Evolutionary conservation across 352 stramenopile species (phyloP).

Genomic region (Aphanomyces stellatus): DNA sequence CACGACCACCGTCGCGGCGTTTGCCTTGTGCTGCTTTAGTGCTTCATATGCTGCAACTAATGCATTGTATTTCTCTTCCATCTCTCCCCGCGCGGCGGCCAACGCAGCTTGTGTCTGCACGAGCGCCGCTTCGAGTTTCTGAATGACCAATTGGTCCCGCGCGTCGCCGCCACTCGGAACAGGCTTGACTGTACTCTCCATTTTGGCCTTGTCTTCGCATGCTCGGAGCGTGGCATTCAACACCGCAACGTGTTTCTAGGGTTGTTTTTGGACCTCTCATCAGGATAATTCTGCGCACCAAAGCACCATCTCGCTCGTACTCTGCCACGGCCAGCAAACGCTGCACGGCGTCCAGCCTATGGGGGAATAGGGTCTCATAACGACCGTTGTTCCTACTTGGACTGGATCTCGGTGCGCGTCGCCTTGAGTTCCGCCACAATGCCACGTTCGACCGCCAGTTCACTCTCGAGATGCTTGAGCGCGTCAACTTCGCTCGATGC

Average conservation of each 20-base stretch:
- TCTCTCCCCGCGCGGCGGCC: neutral
- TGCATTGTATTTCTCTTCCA: slow-evolving; percentile 7
- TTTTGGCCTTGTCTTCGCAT: too few relatives aligned
- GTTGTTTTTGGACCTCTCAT: neutral
- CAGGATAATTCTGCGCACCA: slow-evolving; percentile 8
- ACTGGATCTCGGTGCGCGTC: neutral
- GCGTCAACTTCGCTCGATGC: neutral
- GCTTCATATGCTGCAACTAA: slow-evolving; percentile 1
- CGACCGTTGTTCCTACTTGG: too few relatives aligned
- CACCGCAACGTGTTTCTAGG: neutral
- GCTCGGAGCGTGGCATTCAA: neutral
- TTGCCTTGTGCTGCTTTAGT: neutral
- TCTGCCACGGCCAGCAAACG: neutral
- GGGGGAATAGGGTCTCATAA: too few relatives aligned
- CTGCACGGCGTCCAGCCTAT: slow-evolving; percentile 1
- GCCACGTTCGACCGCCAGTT: neutral
- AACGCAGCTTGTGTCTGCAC: slow-evolving; percentile 10
- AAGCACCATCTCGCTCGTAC: neutral
- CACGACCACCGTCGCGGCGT: neutral
- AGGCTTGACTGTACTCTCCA: neutral
- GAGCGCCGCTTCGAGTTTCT: slow-evolving; percentile 1
- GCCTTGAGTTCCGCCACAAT: slow-evolving; percentile 3
- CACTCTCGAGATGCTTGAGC: slow-evolving; percentile 1
- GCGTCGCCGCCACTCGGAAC: neutral
- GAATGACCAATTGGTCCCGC: neutral